Conservation (phyloP, 805 yeast genomes). For the Hanseniaspora occidentalis region DNA sequence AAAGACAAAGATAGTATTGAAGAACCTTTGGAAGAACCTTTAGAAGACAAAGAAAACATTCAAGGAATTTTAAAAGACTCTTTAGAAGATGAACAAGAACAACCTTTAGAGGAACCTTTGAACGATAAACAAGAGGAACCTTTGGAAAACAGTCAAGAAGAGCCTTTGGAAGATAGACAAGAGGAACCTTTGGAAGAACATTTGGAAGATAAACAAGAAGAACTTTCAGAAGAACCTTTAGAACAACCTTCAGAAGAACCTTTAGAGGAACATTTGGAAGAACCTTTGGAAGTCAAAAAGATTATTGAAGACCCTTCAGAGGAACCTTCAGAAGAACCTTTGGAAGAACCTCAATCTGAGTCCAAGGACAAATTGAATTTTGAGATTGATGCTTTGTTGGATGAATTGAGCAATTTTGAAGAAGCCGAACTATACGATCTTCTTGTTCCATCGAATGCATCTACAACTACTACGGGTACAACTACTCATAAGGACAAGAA, state of each 20-base stretch:
- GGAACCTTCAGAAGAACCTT: not conserved
- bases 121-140: not conserved
- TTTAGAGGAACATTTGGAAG: not conserved
- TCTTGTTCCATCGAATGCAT: conserved; percentile 4
- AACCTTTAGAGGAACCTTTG: not conserved
- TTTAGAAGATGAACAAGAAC: not conserved
- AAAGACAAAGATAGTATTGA: not conserved
- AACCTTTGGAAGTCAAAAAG: not conserved
- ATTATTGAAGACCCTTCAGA: not conserved
- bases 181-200: not conserved
- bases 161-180: too few species aligned
- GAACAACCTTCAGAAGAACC: not conserved
- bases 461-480: not conserved
- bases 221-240: not conserved
- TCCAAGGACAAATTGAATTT: conserved; percentile 11
- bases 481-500: not conserved
- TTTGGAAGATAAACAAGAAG: not conserved
- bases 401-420: conserved; percentile 16
- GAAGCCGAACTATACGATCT: conserved; percentile 13
- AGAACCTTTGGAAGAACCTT: not conserved
- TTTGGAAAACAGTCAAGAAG: not conserved
- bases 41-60: not conserved
- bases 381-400: conserved; percentile 22
- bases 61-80: not conserved
- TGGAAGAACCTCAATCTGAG: not conserved